phyloP scores from a whole-genome alignment of 2,329 filamentous ascomycete species.

The Cladophialophora exuberans region DNA sequence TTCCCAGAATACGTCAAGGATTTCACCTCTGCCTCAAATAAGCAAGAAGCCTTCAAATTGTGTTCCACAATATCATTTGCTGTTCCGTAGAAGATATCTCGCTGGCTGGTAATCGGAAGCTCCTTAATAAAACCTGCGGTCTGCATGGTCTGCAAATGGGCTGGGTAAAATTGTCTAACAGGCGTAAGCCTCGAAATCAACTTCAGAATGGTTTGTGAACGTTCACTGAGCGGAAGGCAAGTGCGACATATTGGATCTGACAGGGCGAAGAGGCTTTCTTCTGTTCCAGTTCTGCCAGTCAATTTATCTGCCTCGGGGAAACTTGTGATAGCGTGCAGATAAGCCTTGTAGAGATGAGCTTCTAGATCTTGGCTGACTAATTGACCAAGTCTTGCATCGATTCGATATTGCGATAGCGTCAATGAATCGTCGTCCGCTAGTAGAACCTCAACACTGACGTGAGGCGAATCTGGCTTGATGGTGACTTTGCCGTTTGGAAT shows the following conservation, averaged over 20 bases:
- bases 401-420: conserved; percentile 31
- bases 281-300: conserved; percentile 39
- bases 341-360: conserved; percentile 34
- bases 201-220: conserved; percentile 7
- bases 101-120: conserved; percentile 19
- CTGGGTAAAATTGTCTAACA: conserved; percentile 10
- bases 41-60: conserved; percentile 15
- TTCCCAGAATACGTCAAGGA: conserved; percentile 12
- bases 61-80: conserved; percentile 16
- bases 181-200: conserved; percentile 18
- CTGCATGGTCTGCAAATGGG: conserved; percentile 24
- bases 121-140: conserved; percentile 13
- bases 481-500: conserved; percentile 34
- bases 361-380: conserved; percentile 31
- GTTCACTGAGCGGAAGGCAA: conserved; percentile 11
- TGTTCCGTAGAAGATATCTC: conserved; percentile 21
- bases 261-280: conserved; percentile 37
- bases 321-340: conserved; percentile 44
- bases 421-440: conserved; percentile 5
- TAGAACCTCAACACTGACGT: conserved; percentile 31
- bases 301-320: conserved; percentile 40
- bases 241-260: conserved; percentile 19
- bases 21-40: conserved; percentile 9
- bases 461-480: conserved; percentile 7
- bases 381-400: conserved; percentile 33